These are phyloP conservation scores for Domatiomyces globalis DNA, from an alignment of 2,329 filamentous ascomycete species.

Conservation along the genomic window DNA sequence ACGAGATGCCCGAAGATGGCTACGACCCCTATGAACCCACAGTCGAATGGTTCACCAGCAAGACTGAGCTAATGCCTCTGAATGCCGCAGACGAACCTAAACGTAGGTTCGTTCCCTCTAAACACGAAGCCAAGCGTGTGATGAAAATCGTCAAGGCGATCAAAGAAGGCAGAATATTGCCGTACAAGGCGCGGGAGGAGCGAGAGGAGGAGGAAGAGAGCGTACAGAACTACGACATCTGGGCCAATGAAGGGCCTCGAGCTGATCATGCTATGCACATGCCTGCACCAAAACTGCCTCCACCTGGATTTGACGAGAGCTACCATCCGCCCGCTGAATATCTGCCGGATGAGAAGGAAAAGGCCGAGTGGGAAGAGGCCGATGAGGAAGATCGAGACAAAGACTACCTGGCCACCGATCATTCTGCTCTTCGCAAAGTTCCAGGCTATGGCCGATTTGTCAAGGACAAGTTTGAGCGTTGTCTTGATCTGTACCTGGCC, in stretches of 20 bases:
- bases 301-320: conserved; percentile 86
- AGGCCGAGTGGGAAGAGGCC: conserved; percentile 64
- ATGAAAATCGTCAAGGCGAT: conserved; percentile 98
- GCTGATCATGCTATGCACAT: conserved; percentile 87
- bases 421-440: conserved; percentile 74
- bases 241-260: conserved; percentile 78
- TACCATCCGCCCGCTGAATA: conserved; percentile 96
- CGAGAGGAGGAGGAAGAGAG: conserved; percentile 59
- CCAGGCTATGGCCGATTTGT: conserved; percentile 82
- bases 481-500: conserved; percentile 86
- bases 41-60: conserved; percentile 85
- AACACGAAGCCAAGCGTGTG: conserved; percentile 88
- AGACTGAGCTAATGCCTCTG: conserved; percentile 84
- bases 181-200: conserved; percentile 66
- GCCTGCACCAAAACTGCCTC: conserved; percentile 80
- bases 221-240: conserved; percentile 70
- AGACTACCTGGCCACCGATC: conserved; percentile 71
- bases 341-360: conserved; percentile 72
- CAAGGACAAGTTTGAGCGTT: conserved; percentile 92
- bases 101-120: conserved; percentile 85
- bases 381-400: conserved; percentile 86
- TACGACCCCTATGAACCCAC: conserved; percentile 92
- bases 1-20: conserved; percentile 72
- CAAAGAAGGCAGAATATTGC: conserved; percentile 80
- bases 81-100: conserved; percentile 93